Evolutionary conservation across 768 basidiomycete genomes (phyloP), one percentile per base, ranked within the genome.

Genomic region (Mycena polygramma): DNA sequence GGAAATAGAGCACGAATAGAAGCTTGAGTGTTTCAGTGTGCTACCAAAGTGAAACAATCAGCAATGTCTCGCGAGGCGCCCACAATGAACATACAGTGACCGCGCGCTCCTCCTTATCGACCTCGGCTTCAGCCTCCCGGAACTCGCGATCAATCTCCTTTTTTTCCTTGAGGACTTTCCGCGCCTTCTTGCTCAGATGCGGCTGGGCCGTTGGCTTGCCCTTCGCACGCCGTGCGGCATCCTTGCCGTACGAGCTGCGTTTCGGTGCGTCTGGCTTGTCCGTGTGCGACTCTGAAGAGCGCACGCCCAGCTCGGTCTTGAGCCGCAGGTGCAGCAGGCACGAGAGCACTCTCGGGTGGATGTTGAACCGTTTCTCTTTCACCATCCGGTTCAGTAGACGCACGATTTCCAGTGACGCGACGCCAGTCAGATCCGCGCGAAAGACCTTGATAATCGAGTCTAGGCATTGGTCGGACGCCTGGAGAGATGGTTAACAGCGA

Each of bases 11-110:
- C 20, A 96, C 95, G 80, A 99, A 99, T 55, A 99, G 87, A 72
- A 98, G 91, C 80, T 99, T 99, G 74, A 99, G 87, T 59, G 97
- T 98, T 84, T 99, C 98, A 22, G 97, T 99, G 86, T 98, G 97
- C 96, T 98, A 68, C 69, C 65, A 48, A 36, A 54, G 7, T 35
- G 63, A 49, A 2, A 65, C 61, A 19, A 66, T 71, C 63, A 46
- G 49, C 36, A 65, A 58, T 48, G 71, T 7, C 51, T 62, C 54
- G 46, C 37, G 58, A 22, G 46, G 57, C 66, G 72, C 70, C 57
- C 61, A 63, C 57, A 66, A 43, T 48, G 63, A 57, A 86, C 94
- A 81, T 76, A 97, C 96, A 71, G 89, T 92, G 54, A 84, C 83
- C 30, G 91, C 91, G 72, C 94, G 90, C 75, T 98, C 96, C 81